Conservation (phyloP, 345 rosid species). For the Litchi chinensis region DNA sequence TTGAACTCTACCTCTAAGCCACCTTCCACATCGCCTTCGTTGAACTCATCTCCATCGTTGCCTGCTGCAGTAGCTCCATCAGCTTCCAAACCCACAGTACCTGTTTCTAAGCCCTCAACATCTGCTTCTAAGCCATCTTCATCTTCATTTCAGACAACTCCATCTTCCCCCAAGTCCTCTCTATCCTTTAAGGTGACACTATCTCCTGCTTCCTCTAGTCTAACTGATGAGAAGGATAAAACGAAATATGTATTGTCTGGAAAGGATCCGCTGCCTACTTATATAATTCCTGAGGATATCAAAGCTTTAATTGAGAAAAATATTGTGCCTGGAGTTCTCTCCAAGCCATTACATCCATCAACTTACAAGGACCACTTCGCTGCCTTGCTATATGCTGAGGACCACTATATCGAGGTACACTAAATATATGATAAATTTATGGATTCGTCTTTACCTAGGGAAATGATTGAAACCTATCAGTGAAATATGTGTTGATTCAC, state of each 20-base stretch:
- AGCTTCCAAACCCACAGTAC: background rate
- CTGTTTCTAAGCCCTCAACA: background rate
- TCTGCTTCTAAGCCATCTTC: slow-evolving; percentile 20
- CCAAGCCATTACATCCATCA: slow-evolving; percentile 20
- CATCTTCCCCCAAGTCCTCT: slow-evolving; percentile 5
- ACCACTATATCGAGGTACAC: slow-evolving; percentile 31
- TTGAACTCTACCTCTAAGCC: background rate
- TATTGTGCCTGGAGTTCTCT: slow-evolving; percentile 29
- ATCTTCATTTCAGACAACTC: background rate
- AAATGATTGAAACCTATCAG: slow-evolving; percentile 28
- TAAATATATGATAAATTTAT: background rate
- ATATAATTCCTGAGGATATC: slow-evolving; percentile 31
- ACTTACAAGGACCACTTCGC: slow-evolving; percentile 35
- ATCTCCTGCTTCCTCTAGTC: slow-evolving; percentile 3
- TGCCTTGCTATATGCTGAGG: slow-evolving; percentile 46
- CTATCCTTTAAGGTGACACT: slow-evolving; percentile 22
- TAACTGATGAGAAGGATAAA: background rate
- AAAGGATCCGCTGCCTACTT: slow-evolving; percentile 25
- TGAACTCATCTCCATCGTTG: background rate
- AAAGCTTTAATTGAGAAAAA: slow-evolving; percentile 28
- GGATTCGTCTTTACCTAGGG: slow-evolving; percentile 18
- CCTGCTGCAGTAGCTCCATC: too few species aligned
- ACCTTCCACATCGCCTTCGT: background rate
- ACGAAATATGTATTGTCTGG: background rate
- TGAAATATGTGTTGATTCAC: background rate